Evolutionary conservation across 345 rosid genomes (phyloP), one percentile per base, ranked within the genome.

Genomic region (Dovyalis caffra): DNA sequence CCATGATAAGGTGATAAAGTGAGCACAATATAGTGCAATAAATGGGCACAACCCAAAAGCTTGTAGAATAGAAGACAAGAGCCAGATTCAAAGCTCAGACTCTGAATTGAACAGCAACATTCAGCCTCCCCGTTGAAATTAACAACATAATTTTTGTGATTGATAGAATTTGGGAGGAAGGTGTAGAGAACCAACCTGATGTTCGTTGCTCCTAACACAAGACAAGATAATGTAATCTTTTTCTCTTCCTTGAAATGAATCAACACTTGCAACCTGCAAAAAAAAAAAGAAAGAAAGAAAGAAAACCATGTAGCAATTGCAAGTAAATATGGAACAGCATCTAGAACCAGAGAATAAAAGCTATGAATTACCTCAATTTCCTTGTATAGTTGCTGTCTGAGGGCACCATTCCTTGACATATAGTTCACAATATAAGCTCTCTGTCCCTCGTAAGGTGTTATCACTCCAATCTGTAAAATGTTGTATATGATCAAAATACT

Each of bases 211-310:
- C 85, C 99, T 85, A 74, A 96, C 99, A 74, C 99, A 96, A 72
- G 99, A 96, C 88, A 96, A 83, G 74, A 96, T 96, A 74, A 96
- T 96, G 79, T 93, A 96, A 79, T 96, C 99, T 75, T 96, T 96
- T 79, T 96, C 99, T 86, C 99, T 89, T 79, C 99, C 99, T 86
- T 96, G 99, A 81, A 96, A 96, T 71, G 98, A 96, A 85, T 96
- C 99, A 68, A 96, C 99, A 83, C 99, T 96, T 40, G 99, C 99
- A 77, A 91, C 96, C 96, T 91, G 82, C 49, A 75, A 72, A 49
- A 69, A 71, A 61, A n/a, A n/a, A n/a, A n/a, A n/a, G n/a, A n/a
- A n/a, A n/a, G n/a, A n/a, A n/a, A n/a, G n/a, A n/a, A n/a, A n/a
- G n/a, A n/a, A 76, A 66, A 77, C 16, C 35, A 82, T 28, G 29